Base-by-base conservation (phyloP, 345 rosid genomes). In the Citrus medica region DNA sequence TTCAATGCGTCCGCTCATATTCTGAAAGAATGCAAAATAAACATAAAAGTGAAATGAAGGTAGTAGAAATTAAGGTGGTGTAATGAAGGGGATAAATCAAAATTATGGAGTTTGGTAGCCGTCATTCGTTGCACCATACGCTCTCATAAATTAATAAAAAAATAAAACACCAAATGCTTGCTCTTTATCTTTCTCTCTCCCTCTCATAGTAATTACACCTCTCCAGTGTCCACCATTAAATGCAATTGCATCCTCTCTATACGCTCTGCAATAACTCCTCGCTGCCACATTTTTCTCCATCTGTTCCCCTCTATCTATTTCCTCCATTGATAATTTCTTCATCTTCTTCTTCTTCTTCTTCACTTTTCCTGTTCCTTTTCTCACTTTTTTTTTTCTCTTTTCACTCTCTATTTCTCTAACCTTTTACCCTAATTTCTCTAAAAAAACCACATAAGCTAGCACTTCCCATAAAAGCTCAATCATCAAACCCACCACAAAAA, bases 181-280 rank as follows among this genome's bases (percentile, higher is more conserved):
- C 51, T 46, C 56, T 79, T 76, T 76, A 63, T 42, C 30, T 78
- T 67, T 76, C 78, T 74, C 74, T 82, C 79, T 76, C 69, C 40
- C 71, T 68, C 72, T 24, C 74, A 65, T 71, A 24, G 84, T 85
- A 79, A 84, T 85, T 80, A 85, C 88, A 81, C 84, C 83, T 33
- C 79, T 82, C 40, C 61, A 17, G 78, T 84, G 84, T 75, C 83
- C 84, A 28, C 90, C 88, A 92, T 87, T 92, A 88, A 91, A 90
- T 92, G 95, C 95, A 12, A 79, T 85, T 82, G 90, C 95, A 89
- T 88, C 92, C 89, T 87, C 89, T 88, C 92, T 81, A 85, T 82
- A 69, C 90, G 80, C 89, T 88, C 90, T 76, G 88, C 92, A 91
- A 85, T 91, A 81, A 91, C 92, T 89, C 87, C 86, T 81, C 79